These are phyloP conservation scores for Chimonanthus salicifolius DNA, from an alignment of 164 flowering plant genomes.

Conservation along the genomic window DNA sequence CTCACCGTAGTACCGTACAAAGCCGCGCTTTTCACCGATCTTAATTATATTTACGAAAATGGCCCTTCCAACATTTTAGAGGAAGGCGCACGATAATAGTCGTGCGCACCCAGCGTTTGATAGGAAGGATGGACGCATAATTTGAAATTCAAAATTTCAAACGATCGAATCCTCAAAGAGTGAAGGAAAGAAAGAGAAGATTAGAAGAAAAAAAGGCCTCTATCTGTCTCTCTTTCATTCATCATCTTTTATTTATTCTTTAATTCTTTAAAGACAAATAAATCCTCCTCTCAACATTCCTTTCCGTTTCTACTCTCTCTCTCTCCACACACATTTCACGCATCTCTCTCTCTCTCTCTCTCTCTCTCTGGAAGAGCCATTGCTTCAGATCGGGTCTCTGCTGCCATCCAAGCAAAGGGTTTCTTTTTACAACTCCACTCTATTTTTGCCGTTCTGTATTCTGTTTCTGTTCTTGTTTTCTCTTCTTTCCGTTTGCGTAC, in stretches of 20 bases:
- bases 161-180: background rate
- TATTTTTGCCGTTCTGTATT: no score
- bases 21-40: background rate
- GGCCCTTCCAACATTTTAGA: background rate
- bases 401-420: background rate
- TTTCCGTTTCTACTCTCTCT: background rate
- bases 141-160: slow-evolving; percentile 2
- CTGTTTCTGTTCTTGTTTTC: no score
- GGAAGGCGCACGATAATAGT: background rate
- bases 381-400: background rate
- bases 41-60: background rate
- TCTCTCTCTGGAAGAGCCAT: background rate
- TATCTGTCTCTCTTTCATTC: background rate
- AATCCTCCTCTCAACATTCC: background rate
- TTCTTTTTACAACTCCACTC: no score
- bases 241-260: no score
- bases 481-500: no score
- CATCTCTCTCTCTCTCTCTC: background rate
- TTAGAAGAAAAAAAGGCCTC: background rate
- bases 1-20: background rate
- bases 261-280: no score
- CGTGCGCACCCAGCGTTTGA: background rate
- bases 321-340: background rate
- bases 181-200: background rate
- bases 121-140: background rate